Evolutionary conservation across 164 flowering plant species (phyloP).

Genomic region (Hamamelis virginiana): DNA sequence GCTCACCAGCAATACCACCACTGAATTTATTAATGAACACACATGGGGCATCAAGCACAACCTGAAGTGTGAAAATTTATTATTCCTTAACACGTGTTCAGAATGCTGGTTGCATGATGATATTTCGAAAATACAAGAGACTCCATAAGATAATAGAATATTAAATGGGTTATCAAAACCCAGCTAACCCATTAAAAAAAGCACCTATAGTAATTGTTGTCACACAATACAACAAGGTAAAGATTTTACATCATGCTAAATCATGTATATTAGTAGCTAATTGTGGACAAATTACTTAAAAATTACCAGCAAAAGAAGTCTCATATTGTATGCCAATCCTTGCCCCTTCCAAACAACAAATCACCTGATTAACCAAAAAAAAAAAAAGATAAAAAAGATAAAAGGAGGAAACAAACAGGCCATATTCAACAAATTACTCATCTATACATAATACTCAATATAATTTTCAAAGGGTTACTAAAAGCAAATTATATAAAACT

Average conservation of each 20-base stretch:
- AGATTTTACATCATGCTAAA: not conserved
- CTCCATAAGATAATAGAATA: not conserved
- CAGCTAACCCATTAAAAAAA: not conserved
- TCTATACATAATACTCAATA: not conserved
- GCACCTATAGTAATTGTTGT: not conserved
- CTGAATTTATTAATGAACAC: too few relatives aligned
- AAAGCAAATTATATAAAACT: too few relatives aligned
- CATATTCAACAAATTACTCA: not conserved
- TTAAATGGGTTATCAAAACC: not conserved
- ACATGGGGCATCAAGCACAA: too few relatives aligned
- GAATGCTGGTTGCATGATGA: too few relatives aligned
- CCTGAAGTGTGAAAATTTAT: too few relatives aligned
- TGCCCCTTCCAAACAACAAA: constrained; percentile 94
- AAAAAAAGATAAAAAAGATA: not conserved
- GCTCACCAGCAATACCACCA: too few relatives aligned
- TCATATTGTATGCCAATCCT: constrained; percentile 95
- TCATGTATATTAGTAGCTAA: not conserved
- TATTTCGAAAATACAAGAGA: not conserved
- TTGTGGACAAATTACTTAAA: not conserved
- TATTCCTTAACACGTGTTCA: too few relatives aligned
- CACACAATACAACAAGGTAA: not conserved
- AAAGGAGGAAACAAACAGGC: not conserved
- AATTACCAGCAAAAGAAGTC: constrained; percentile 87
- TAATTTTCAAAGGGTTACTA: too few relatives aligned
- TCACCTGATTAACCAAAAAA: constrained; percentile 56